These are phyloP conservation scores for Pisolithus thermaeus DNA, from an alignment of 1,284 basidiomycete species.

Conservation along the genomic window DNA sequence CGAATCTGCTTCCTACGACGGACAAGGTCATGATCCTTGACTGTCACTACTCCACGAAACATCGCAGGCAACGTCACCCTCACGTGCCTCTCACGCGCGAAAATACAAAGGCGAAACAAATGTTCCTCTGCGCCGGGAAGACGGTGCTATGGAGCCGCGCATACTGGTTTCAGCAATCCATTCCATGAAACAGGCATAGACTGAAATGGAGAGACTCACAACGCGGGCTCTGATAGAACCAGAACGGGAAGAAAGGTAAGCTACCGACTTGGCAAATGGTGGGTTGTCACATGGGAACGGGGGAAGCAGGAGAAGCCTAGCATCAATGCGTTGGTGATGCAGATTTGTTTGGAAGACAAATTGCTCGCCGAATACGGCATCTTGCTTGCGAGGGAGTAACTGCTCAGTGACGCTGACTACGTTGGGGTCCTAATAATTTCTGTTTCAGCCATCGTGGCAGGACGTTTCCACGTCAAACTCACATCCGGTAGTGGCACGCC, in stretches of 20 bases:
- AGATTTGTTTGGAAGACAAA: slow-evolving; percentile 23
- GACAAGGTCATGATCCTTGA: slow-evolving; percentile 14
- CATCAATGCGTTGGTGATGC: slow-evolving; percentile 18
- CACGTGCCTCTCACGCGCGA: slow-evolving; percentile 24
- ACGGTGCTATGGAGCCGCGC: slow-evolving; percentile 16
- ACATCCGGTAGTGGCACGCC: slow-evolving; percentile 15
- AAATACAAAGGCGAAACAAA: slow-evolving; percentile 24
- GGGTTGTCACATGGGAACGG: slow-evolving; percentile 21
- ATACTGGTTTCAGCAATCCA: slow-evolving; percentile 4
- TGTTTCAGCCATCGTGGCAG: neutral
- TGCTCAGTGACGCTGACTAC: slow-evolving; percentile 20
- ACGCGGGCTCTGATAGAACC: slow-evolving; percentile 21
- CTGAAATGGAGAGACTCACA: slow-evolving; percentile 13
- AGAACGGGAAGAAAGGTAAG: slow-evolving; percentile 25
- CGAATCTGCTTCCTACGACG: slow-evolving; percentile 9
- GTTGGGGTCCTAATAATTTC: slow-evolving; percentile 13
- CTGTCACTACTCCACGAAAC: slow-evolving; percentile 24
- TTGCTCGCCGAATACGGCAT: slow-evolving; percentile 27
- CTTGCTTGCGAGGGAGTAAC: slow-evolving; percentile 25
- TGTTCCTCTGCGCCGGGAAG: slow-evolving; percentile 22
- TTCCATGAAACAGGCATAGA: neutral
- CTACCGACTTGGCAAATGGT: slow-evolving; percentile 30
- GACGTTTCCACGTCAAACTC: slow-evolving; percentile 4
- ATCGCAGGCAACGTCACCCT: slow-evolving; percentile 23
- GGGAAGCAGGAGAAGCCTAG: slow-evolving; percentile 22